Evolutionary conservation across 306 rosid genomes (phyloP), one percentile per base, ranked within the genome.

Genomic region (Mimosa pudica): DNA sequence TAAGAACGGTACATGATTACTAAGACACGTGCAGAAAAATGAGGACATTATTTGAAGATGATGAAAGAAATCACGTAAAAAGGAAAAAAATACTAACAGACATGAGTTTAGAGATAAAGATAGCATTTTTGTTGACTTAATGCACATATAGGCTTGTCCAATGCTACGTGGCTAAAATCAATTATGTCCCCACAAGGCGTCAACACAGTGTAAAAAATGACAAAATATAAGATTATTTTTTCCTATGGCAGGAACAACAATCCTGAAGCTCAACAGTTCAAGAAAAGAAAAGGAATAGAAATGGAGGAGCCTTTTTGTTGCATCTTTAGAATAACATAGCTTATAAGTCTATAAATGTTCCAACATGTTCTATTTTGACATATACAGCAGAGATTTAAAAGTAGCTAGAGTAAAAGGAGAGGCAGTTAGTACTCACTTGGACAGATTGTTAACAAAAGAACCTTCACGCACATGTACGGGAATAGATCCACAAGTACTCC

Each of bases 371-470:
- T 60, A 65, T 42, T 73, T 11, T 64, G 10, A 67, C 72, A 80
- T 41, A 78, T 14, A 79, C 47, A 74, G 84, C 51, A 82, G 47
- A 76, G 55, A 69, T 68, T 49, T 44, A 10, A 74, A 20, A 54
- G 54, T 35, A 42, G 14, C 66, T 46, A 58, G 14, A 81, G 24
- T 30, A 61, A 57, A 55, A 74, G 41, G 74, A 47, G 77, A 82
- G 52, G 47, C 75, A 71, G 73, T 35, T 78, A 55, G 44, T 48
- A 89, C 99, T 88, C 91, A 95, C 99, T 88, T 91, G 71, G 98
- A 83, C 99, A 94, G 93, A 85, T 88, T 52, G 77, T 81, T 90
- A 72, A 84, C 86, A 0, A 88, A 87, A 83, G 94, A 86, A 68
- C 82, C 80, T 86, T 88, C 97, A 82, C 86, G 88, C 61, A 88